These are phyloP conservation scores for Zizania palustris DNA, from an alignment of 202 grass and related monocot genomes.

Conservation along the genomic window DNA sequence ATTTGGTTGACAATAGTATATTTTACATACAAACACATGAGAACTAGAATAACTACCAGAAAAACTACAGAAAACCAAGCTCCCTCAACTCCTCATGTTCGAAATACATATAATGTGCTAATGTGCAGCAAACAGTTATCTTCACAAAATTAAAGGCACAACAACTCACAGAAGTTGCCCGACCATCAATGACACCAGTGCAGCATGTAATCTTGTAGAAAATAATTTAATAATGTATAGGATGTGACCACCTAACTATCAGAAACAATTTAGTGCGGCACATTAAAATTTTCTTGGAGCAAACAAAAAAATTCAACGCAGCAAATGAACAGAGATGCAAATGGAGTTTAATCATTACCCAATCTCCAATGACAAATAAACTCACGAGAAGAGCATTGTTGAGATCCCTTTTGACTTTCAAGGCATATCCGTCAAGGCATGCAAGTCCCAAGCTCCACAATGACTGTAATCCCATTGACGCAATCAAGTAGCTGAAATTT, in stretches of 20 bases:
- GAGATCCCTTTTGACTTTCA: conserved; percentile 69
- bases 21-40: background rate
- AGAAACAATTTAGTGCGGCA: background rate
- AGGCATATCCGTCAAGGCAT: conserved; percentile 84
- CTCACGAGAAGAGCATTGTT: conserved; percentile 72
- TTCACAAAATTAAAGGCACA: background rate
- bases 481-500: conserved; percentile 83
- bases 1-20: background rate
- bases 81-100: too few species aligned
- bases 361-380: conserved; percentile 90
- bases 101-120: background rate
- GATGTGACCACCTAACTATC: conserved; percentile 14
- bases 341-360: conserved; percentile 59
- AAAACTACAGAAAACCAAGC: conserved; percentile 4
- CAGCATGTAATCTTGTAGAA: background rate
- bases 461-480: conserved; percentile 89
- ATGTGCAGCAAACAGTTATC: background rate
- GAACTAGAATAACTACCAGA: conserved; percentile 13
- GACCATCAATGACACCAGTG: background rate
- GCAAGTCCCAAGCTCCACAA: conserved; percentile 91
- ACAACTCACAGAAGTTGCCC: background rate
- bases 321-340: background rate
- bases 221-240: background rate
- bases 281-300: background rate
- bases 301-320: background rate